Percentiles rank a stretch among this genome's conserved stretches.
Conservation (phyloP, 2,329 filamentous ascomycete species). For the Graphium sp. region DNA sequence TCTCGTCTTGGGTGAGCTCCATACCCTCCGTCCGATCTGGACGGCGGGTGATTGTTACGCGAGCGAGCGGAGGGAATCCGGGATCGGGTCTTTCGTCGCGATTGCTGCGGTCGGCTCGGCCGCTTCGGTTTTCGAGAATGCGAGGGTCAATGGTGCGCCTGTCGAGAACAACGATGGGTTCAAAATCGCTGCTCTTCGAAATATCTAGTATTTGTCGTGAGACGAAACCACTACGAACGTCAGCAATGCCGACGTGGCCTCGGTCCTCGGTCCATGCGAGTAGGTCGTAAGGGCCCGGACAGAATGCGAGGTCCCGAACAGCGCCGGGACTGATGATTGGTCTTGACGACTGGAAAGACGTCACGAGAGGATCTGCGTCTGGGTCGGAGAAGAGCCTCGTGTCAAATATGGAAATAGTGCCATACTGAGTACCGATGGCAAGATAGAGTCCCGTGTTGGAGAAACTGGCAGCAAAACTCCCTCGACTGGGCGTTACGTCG, state of each 20-base stretch:
- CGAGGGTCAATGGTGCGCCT: constrained; percentile 34
- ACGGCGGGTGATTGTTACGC: too few relatives aligned
- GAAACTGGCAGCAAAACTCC: constrained; percentile 68
- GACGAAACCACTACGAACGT: constrained; percentile 49
- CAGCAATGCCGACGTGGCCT: constrained; percentile 56
- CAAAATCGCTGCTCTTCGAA: constrained; percentile 37
- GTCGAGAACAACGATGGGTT: constrained; percentile 38
- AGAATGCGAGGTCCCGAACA: constrained; percentile 82
- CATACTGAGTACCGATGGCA: constrained; percentile 66
- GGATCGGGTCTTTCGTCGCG: constrained; percentile 12
- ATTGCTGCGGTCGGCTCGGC: constrained; percentile 14
- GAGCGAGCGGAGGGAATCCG: constrained; percentile 12
- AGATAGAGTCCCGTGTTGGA: constrained; percentile 54
- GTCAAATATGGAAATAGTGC: constrained; percentile 62
- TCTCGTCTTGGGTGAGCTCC: constrained; percentile 36
- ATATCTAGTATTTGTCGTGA: constrained; percentile 54
- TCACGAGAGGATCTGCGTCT: constrained; percentile 45
- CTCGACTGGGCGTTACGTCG: constrained; percentile 37
- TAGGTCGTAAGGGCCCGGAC: constrained; percentile 76
- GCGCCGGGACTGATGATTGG: constrained; percentile 57
- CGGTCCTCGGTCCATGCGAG: constrained; percentile 89
- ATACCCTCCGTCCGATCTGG: too few relatives aligned
- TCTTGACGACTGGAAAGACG: constrained; percentile 62
- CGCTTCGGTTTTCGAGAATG: constrained; percentile 27
- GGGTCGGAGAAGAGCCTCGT: constrained; percentile 26